Evolutionary conservation across 2,329 filamentous ascomycete species (phyloP), one percentile per base, ranked within the genome.

Genomic region (Aspergillus sp.): DNA sequence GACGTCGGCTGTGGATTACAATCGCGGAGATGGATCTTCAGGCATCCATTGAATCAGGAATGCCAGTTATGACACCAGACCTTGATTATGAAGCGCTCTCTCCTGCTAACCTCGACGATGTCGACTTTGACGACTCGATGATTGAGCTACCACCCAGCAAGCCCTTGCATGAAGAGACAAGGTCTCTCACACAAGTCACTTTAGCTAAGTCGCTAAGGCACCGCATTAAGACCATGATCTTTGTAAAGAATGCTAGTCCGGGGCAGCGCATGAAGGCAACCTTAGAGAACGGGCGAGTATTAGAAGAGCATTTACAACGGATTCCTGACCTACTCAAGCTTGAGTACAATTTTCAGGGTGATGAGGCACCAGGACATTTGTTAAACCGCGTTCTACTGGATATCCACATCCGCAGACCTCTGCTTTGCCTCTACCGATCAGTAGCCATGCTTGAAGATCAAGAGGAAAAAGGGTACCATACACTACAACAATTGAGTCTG

Each of bases 21-120:
- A 72, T 76, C 5, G 58, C 78, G 4, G 78, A 80, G 55, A 63
- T 80, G 31, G 84, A 86, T 67, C 73, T 84, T 2, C 70, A 78
- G 31, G 64, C 73, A 1, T 78, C 78, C 0, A 71, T 73, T 4
- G 68, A 75, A 32, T 63, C 75, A 1, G 78, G 77, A 1, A 63
- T 80, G 57, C 77, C 78, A 4, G 65, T 74, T 4, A 74, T 76
- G 67, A 73, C 74, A 31, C 73, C 74, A 31, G 67, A 72, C 4
- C 62, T 68, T 11, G 73, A 77, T 60, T 72, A 72, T 58, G 75
- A 78, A 56, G 73, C 71, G 3, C 66, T 70, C 18, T 69, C 73
- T 49, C 78, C 78, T 4, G 65, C 70, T 2, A 81, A 81, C 60
- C 64, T 81, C 2, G 58, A 68, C 4, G 78, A 81, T 52, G 66